These are phyloP conservation scores for Fusarium sp. DNA, from an alignment of 2,329 filamentous ascomycete genomes.

Conservation along the genomic window DNA sequence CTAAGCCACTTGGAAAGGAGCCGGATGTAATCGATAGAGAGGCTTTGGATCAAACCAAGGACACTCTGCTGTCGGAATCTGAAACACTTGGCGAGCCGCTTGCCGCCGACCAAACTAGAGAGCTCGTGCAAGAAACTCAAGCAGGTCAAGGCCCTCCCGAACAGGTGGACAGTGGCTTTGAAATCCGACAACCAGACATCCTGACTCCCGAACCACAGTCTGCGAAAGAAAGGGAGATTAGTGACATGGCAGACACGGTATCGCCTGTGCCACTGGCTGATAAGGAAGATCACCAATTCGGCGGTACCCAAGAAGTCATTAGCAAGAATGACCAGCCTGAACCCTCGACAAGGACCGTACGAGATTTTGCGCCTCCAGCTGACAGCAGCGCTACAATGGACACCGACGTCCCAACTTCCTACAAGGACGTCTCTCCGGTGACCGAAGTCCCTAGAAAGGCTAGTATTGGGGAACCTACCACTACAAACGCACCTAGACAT, in stretches of 20 bases:
- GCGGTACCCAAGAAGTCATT: background rate
- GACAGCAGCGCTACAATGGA: background rate
- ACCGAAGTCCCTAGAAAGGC: background rate
- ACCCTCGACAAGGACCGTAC: background rate
- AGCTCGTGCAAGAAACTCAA: background rate
- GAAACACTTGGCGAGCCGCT: background rate
- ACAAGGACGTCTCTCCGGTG: background rate
- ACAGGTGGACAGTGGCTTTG: background rate
- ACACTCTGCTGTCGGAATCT: background rate
- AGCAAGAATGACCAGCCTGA: background rate
- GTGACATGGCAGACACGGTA: background rate
- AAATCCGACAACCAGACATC: background rate
- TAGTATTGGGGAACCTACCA: background rate
- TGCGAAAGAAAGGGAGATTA: background rate
- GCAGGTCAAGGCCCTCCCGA: background rate
- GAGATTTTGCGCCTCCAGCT: background rate
- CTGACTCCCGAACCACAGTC: background rate
- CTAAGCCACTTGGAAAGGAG: background rate
- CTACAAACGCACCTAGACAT: background rate
- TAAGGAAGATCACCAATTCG: background rate
- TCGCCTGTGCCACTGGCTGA: background rate
- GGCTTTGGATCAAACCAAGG: background rate
- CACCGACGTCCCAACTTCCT: constrained; percentile 1
- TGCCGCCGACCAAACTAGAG: background rate
- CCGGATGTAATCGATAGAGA: background rate